Evolutionary conservation across 2,329 filamentous ascomycete genomes (phyloP).

Genomic region (Penicillium digitatum): DNA sequence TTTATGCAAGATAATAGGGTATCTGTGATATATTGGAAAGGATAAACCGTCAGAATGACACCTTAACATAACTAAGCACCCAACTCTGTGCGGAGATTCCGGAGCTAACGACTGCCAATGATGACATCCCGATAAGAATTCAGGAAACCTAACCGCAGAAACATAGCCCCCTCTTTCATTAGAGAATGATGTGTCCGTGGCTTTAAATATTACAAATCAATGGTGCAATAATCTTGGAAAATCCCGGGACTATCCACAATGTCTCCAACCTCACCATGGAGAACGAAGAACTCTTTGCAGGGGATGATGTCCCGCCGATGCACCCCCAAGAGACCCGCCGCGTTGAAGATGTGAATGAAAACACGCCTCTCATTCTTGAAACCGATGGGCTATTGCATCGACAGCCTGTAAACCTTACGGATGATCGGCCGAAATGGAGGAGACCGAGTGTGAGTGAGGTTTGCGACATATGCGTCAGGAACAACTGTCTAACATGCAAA

Average conservation of each 20-base stretch:
- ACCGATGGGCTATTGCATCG: background rate
- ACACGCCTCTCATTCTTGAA: background rate
- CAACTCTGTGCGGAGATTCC: conserved; percentile 7
- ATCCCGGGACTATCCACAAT: background rate
- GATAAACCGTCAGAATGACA: background rate
- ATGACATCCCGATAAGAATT: conserved; percentile 2
- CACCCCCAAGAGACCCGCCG: conserved; percentile 11
- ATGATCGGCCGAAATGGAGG: conserved; percentile 45
- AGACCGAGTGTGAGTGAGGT: conserved; percentile 46
- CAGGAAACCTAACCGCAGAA: background rate
- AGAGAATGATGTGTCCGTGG: background rate
- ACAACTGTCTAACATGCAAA: conserved; percentile 10
- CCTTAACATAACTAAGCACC: background rate
- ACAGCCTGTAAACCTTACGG: background rate
- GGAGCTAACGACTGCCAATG: conserved; percentile 5
- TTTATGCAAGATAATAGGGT: background rate
- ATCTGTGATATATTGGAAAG: background rate
- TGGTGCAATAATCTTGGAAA: background rate
- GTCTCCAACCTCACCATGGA: conserved; percentile 25
- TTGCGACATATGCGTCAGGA: background rate
- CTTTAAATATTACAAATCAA: conserved; percentile 7
- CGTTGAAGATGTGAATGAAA: conserved; percentile 1
- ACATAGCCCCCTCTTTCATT: conserved; percentile 1
- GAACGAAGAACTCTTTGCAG: conserved; percentile 32
- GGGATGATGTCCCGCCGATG: conserved; percentile 32